Percentiles rank a stretch among this genome's conserved stretches.
These are phyloP conservation scores for Sporopachydermia lactativora DNA, from an alignment of 805 yeast genomes.

Conservation along the genomic window DNA sequence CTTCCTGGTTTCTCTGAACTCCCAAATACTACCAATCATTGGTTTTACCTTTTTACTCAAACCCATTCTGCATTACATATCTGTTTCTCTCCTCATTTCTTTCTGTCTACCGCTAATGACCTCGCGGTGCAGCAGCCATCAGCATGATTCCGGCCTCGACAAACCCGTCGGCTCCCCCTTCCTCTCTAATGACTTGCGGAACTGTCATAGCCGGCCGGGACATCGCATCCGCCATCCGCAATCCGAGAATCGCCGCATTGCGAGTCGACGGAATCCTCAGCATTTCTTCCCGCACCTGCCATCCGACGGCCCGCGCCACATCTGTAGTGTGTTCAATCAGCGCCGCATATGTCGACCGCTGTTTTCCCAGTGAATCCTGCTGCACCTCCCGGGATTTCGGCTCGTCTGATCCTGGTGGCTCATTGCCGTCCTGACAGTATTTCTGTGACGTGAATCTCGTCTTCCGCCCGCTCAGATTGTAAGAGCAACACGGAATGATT, in stretches of 20 bases:
- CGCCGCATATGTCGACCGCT: slow-evolving; percentile 64
- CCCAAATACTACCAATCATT: too few relatives aligned
- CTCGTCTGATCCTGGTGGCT: not conserved
- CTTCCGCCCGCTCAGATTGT: slow-evolving; percentile 65
- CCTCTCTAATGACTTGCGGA: slow-evolving; percentile 49
- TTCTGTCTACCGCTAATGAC: slow-evolving; percentile 30
- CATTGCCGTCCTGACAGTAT: slow-evolving; percentile 4
- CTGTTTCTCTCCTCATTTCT: slow-evolving; percentile 2
- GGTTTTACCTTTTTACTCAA: too few relatives aligned
- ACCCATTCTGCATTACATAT: not conserved
- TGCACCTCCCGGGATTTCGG: slow-evolving; percentile 6
- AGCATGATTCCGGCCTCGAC: slow-evolving; percentile 64
- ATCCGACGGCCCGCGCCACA: slow-evolving; percentile 54
- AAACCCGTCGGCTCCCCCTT: slow-evolving; percentile 91
- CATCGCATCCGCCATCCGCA: slow-evolving; percentile 23
- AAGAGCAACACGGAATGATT: slow-evolving; percentile 94
- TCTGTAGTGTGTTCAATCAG: slow-evolving; percentile 76
- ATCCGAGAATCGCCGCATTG: slow-evolving; percentile 80
- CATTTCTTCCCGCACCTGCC: slow-evolving; percentile 79
- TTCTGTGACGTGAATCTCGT: slow-evolving; percentile 40
- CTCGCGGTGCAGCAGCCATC: slow-evolving; percentile 56
- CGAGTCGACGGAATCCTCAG: slow-evolving; percentile 88
- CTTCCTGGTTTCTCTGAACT: too few relatives aligned
- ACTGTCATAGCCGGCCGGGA: slow-evolving; percentile 21
- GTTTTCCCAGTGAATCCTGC: slow-evolving; percentile 15